Conservation (phyloP, 306 rosid species). For the Pyrus communis region DNA sequence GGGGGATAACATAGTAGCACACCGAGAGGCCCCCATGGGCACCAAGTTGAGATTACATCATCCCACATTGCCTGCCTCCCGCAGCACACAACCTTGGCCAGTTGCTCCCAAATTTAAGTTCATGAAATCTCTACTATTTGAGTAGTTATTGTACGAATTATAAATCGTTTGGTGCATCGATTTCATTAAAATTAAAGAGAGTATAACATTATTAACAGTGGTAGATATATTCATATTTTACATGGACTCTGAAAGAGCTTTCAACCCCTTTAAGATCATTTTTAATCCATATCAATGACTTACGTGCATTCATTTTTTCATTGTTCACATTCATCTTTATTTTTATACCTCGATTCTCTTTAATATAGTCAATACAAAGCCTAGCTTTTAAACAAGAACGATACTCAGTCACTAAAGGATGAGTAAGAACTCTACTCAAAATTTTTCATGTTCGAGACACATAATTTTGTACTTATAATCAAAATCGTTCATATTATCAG, state of each 20-base stretch:
- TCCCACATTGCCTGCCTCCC: background rate
- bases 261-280: background rate
- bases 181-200: background rate
- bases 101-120: background rate
- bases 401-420: too few relatives aligned
- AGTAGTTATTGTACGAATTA: background rate
- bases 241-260: background rate
- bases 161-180: background rate
- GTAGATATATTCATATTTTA: background rate
- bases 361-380: too few relatives aligned
- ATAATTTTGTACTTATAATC: too few relatives aligned
- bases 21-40: background rate
- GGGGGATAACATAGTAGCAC: background rate
- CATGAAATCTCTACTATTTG: background rate
- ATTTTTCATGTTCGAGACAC: too few relatives aligned
- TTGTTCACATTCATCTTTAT: too few relatives aligned
- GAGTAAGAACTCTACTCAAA: too few relatives aligned
- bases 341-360: too few relatives aligned
- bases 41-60: conserved; percentile 7
- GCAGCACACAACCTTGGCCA: background rate
- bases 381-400: too few relatives aligned
- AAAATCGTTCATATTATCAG: too few relatives aligned
- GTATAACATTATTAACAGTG: background rate
- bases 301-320: too few relatives aligned
- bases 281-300: too few relatives aligned